Base-by-base conservation (phyloP, 345 rosid species). In the Salix dunnii region DNA sequence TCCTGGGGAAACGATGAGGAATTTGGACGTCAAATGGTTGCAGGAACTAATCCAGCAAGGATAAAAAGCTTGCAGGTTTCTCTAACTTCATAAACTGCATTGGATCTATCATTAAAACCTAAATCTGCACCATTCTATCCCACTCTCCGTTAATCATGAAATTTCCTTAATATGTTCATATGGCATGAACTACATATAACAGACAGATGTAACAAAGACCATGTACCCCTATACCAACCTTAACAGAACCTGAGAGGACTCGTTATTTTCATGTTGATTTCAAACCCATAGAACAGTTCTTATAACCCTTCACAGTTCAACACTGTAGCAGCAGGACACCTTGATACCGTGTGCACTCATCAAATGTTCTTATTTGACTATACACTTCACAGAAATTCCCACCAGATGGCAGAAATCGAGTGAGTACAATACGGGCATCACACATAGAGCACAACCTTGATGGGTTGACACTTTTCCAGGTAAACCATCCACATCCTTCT, bases 1-100 rank as follows among this genome's bases (percentile, higher is more conserved):
- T 92, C 94, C 67, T 91, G 98, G 98, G 87, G 79, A 71, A 82
- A 90, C 0, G 98, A 94, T 21, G 86, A 79, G 75, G 98, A 90
- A 81, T 94, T 94, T 69, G 95, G 87, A 0, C 82, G 84, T 28
- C 97, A 94, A 79, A 92, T 92, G 98, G 78, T 92, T 13, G 98
- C 98, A 18, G 98, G 98, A 69, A 80, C 83, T 17, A 92, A 94
- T 84, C 97, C 98, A 30, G 68, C 91, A 62, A 74, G 90, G 74
- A 88, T 94, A 81, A 82, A 82, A 43, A 69, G 83, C 31, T 87
- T 92, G 68, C 74, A 76, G 91, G 94, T 88, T 69, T 66, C 46
- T 17, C 55, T 27, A 66, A 27, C 66, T 67, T 33, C 28, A 78
- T 17, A 21, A n/a, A 53, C 69, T 68, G 2, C 60, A 42, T n/a